Evolutionary conservation across 2,329 filamentous ascomycete species (phyloP).

Genomic region (Neurospora crassa): DNA sequence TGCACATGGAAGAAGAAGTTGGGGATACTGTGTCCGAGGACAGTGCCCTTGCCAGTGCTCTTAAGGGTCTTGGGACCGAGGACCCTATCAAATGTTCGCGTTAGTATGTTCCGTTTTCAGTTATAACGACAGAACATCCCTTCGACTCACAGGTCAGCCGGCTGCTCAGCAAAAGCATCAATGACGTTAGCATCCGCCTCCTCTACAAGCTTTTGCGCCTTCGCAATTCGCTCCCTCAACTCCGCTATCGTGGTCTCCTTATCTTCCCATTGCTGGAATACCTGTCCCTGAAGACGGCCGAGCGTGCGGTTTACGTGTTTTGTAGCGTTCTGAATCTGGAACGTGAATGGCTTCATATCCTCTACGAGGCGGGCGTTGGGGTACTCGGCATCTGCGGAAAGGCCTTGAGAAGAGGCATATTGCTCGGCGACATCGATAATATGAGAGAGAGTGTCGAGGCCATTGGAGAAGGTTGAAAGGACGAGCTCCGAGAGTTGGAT

Average conservation of each 20-base stretch:
- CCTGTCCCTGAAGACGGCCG: constrained; percentile 14
- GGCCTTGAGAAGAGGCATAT: constrained; percentile 15
- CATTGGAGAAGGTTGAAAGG: constrained; percentile 20
- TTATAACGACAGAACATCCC: neutral
- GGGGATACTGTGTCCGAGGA: constrained; percentile 28
- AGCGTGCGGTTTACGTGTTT: constrained; percentile 19
- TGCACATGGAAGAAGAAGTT: constrained; percentile 53
- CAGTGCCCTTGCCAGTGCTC: constrained; percentile 2
- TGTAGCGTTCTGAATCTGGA: constrained; percentile 25
- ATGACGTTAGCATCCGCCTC: constrained; percentile 4
- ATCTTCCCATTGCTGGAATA: constrained; percentile 18
- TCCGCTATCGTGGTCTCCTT: constrained; percentile 12
- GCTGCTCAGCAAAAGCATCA: constrained; percentile 2
- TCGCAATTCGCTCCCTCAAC: constrained; percentile 6
- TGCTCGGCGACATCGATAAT: constrained; percentile 20
- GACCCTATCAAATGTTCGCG: neutral
- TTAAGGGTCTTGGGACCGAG: neutral
- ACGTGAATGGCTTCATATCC: constrained; percentile 24
- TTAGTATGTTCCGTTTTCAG: too few species aligned
- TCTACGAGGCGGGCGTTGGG: constrained; percentile 21
- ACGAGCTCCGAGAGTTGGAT: constrained; percentile 19
- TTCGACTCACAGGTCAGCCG: constrained; percentile 8
- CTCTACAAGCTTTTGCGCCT: constrained; percentile 4
- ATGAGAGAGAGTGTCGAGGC: constrained; percentile 22
- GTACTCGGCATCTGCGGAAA: constrained; percentile 12